These are phyloP conservation scores for Mesembryanthemum crystallinum DNA, from an alignment of 148 eudicot species.

Conservation along the genomic window DNA sequence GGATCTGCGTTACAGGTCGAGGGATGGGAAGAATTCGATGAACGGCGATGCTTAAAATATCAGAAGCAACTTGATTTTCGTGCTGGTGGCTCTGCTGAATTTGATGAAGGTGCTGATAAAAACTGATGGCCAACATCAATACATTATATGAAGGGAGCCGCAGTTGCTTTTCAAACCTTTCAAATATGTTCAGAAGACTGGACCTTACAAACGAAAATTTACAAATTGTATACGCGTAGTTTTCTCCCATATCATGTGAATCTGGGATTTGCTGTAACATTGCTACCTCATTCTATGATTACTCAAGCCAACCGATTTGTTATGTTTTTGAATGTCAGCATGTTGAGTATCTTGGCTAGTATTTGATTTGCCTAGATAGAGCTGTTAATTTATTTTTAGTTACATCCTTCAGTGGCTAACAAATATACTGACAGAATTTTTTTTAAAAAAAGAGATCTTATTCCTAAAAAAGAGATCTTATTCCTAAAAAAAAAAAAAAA, in stretches of 20 bases:
- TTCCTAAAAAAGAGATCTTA: too few relatives aligned
- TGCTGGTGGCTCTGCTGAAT: slow-evolving; percentile 60
- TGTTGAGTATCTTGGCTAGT: too few relatives aligned
- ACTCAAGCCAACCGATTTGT: background rate
- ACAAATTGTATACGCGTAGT: background rate
- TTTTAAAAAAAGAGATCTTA: too few relatives aligned
- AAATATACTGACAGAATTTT: too few relatives aligned
- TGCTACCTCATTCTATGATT: background rate
- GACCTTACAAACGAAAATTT: background rate
- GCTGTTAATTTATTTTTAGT: background rate
- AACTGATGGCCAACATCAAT: slow-evolving; percentile 29
- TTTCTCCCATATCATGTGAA: background rate
- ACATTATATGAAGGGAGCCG: background rate
- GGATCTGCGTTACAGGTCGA: slow-evolving; percentile 47
- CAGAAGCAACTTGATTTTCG: slow-evolving; percentile 89
- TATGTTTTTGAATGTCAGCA: background rate
- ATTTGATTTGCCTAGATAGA: background rate
- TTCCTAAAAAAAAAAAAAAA: too few relatives aligned
- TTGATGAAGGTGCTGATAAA: slow-evolving; percentile 97
- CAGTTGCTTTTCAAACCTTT: background rate
- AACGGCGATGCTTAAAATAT: slow-evolving; percentile 67
- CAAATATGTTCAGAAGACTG: too few relatives aligned
- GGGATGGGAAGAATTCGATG: slow-evolving; percentile 90
- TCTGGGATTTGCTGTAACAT: background rate
- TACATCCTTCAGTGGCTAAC: too few relatives aligned